Evolutionary conservation across 1,284 basidiomycete genomes (phyloP).

Genomic region (Marasmius oreades): DNA sequence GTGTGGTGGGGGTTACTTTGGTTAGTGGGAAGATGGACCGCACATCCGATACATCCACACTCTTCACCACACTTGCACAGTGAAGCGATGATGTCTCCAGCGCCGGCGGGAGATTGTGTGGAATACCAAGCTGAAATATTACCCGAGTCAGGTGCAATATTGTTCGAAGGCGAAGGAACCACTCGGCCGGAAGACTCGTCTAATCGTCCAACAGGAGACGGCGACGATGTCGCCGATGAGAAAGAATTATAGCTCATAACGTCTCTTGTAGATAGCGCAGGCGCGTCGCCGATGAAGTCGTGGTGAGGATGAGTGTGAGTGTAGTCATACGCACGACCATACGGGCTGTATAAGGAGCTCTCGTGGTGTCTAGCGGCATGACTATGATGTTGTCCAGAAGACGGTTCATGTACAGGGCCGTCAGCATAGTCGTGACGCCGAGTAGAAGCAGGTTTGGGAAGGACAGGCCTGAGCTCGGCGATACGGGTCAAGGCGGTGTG

Average conservation of each 20-base stretch:
- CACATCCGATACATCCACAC: conserved; percentile 52
- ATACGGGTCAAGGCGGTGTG: conserved; percentile 44
- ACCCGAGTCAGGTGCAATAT: conserved; percentile 6
- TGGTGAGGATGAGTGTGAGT: conserved; percentile 20
- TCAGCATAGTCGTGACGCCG: conserved; percentile 17
- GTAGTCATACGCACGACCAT: conserved; percentile 56
- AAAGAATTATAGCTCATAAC: neutral
- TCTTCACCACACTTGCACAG: conserved; percentile 50
- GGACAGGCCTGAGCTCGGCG: conserved; percentile 52
- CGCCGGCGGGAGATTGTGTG: conserved; percentile 5
- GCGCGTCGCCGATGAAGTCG: conserved; percentile 7
- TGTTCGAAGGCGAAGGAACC: neutral
- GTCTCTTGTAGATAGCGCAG: neutral
- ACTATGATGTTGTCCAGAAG: conserved; percentile 25
- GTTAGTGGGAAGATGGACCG: conserved; percentile 34
- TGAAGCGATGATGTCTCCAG: conserved; percentile 21
- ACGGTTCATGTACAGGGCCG: conserved; percentile 39
- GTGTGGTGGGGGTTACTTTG: conserved; percentile 28
- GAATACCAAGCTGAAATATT: conserved; percentile 9
- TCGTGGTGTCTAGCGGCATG: conserved; percentile 39
- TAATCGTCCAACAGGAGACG: neutral
- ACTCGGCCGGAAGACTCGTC: neutral
- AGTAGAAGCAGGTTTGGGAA: conserved; percentile 38
- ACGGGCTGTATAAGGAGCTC: conserved; percentile 50
- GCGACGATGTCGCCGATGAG: neutral